phyloP scores from a whole-genome alignment of 805 yeast species.

The Myxozyma sirexii region DNA sequence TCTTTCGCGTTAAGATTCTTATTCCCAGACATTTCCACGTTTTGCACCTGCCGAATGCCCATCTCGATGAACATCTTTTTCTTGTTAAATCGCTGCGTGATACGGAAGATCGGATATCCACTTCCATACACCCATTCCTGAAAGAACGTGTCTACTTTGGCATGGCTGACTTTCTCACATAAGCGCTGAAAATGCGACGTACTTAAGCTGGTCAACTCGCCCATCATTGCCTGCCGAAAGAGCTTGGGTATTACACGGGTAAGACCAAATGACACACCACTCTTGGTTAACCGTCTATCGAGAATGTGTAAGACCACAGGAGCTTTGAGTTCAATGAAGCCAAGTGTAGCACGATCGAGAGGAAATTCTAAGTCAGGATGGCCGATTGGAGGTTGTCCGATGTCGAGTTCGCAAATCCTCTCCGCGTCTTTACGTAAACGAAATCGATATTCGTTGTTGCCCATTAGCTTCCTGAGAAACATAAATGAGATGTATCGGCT shows the following conservation, averaged over 20 bases:
- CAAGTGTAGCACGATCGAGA: constrained; percentile 59
- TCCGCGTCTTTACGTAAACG: constrained; percentile 67
- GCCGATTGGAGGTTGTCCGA: constrained; percentile 81
- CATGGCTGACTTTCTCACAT: constrained; percentile 93
- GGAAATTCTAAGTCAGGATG: constrained; percentile 69
- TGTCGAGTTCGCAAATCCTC: constrained; percentile 68
- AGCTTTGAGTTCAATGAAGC: constrained; percentile 74
- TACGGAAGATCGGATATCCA: constrained; percentile 85
- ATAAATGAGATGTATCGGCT: constrained; percentile 79
- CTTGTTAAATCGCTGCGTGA: constrained; percentile 90
- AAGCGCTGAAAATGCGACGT: constrained; percentile 85
- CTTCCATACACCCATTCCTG: constrained; percentile 90
- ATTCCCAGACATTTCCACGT: constrained; percentile 53
- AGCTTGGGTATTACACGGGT: constrained; percentile 89
- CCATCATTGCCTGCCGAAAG: constrained; percentile 92
- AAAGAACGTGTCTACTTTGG: constrained; percentile 78
- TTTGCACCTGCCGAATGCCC: constrained; percentile 89
- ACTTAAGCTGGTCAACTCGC: constrained; percentile 78
- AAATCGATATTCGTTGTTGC: constrained; percentile 78
- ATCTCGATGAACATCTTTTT: constrained; percentile 92
- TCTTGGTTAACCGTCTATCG: constrained; percentile 92
- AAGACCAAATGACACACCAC: constrained; percentile 91
- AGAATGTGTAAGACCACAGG: constrained; percentile 83
- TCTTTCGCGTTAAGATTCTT: constrained; percentile 44
- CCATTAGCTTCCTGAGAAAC: constrained; percentile 72